Percentiles rank a stretch among this genome's conserved stretches.
Conservation (phyloP, 2,329 filamentous ascomycete species). For the Juglanconis oblonga region DNA sequence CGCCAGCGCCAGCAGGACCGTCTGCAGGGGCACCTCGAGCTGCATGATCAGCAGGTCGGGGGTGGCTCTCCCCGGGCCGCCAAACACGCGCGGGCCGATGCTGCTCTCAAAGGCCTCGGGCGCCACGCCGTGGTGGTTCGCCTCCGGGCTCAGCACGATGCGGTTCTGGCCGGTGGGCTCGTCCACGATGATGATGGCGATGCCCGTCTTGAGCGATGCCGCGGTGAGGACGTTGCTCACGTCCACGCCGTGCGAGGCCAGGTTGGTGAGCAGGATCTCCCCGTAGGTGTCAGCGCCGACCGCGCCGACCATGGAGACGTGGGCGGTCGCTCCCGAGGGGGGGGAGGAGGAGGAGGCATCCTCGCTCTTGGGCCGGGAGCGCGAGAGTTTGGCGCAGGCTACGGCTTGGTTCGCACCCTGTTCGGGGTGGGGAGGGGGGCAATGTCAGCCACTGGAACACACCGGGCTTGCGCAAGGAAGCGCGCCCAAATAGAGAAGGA, state of each 20-base stretch:
- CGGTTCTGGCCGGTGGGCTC: constrained; percentile 70
- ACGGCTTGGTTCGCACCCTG: constrained; percentile 88
- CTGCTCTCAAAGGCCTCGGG: not conserved
- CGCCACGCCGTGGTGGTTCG: constrained; percentile 49
- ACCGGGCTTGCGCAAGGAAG: not conserved
- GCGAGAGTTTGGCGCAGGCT: constrained; percentile 78
- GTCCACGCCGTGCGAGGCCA: constrained; percentile 62
- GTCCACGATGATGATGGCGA: constrained; percentile 75
- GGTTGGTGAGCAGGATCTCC: constrained; percentile 52
- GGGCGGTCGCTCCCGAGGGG: constrained; percentile 44
- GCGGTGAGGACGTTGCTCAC: constrained; percentile 47
- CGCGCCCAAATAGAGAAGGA: too few relatives aligned
- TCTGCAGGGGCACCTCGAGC: constrained; percentile 70
- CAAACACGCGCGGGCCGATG: constrained; percentile 20
- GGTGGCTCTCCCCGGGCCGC: constrained; percentile 34
- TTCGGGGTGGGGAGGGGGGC: too few relatives aligned
- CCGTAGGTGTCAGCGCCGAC: constrained; percentile 70
- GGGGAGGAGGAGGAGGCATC: constrained; percentile 41
- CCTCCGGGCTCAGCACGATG: constrained; percentile 70
- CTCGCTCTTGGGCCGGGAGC: constrained; percentile 33
- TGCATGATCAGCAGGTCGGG: constrained; percentile 68
- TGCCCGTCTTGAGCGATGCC: constrained; percentile 55
- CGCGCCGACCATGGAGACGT: constrained; percentile 69
- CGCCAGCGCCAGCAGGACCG: constrained; percentile 59
- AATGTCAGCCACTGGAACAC: not conserved